Evolutionary conservation across 345 rosid species (phyloP), one percentile per base, ranked within the genome.

Genomic region (Kernera saxatilis): DNA sequence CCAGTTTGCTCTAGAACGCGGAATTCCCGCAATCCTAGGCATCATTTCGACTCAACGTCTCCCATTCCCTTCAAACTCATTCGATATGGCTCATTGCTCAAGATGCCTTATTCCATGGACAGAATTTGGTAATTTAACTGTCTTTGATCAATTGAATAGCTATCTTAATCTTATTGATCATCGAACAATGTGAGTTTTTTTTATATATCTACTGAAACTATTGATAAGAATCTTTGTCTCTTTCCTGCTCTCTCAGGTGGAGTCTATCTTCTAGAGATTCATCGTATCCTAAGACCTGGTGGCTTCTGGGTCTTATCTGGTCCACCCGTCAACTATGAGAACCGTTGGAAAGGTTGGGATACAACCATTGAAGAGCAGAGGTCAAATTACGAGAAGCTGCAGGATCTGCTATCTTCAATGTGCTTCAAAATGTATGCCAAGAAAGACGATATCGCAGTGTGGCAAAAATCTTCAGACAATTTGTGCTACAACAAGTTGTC

Each of bases 51-150:
- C 98, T 12, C 99, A 94, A 59, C 91, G 99, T 46, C 91, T 94
- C 30, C 93, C 98, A 32, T 94, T 91, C 84, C 97, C 99, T 32
- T 94, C 99, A n/a, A 86, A 81, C 68, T 85, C 98, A 33, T 94
- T 94, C 56, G 99, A 94, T 80, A 89, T 94, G 95, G 99, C 99
- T 80, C 99, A 94, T 81, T 94, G 99, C 87, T 94, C 99, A n/a
- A 86, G 99, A 84, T 91, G 99, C 83, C 99, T 94, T 73, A 94
- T 94, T 64, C 98, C 99, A 12, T 94, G 99, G 99, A 89, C 98
- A 29, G 99, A 94, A 87, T 94, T 89, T 2, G 99, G 99, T 94
- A 82, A 80, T 23, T 62, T 30, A 67, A 30, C 44, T 46, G 23
- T 43, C 67, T 46, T 49, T 45, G 43, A 61, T 51, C 14, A 32